Evolutionary conservation across 495 filamentous ascomycete genomes (phyloP).

Genomic region (Acidomyces sp.): DNA sequence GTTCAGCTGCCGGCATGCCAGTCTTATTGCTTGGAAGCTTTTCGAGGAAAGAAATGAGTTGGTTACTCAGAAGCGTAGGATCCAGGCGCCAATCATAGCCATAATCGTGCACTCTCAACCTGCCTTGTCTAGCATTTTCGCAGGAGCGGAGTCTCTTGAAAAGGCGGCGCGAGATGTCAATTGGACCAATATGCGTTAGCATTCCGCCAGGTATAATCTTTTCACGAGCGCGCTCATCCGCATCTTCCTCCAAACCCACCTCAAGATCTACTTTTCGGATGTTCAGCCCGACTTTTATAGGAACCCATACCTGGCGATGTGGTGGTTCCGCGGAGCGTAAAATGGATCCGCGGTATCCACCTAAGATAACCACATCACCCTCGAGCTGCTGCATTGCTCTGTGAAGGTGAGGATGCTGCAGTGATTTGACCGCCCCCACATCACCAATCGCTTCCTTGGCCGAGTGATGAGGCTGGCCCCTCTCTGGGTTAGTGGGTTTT

Average conservation of each 20-base stretch:
- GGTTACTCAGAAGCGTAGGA: slow-evolving; percentile 59
- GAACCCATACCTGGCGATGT: slow-evolving; percentile 78
- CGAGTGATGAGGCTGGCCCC: slow-evolving; percentile 8
- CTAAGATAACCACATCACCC: slow-evolving; percentile 79
- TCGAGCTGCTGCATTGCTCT: slow-evolving; percentile 55
- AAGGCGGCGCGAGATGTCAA: slow-evolving; percentile 74
- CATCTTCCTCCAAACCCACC: slow-evolving; percentile 68
- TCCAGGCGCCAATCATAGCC: slow-evolving; percentile 94
- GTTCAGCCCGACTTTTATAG: slow-evolving; percentile 86
- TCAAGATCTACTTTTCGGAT: slow-evolving; percentile 86
- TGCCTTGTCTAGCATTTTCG: slow-evolving; percentile 56
- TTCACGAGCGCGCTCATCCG: slow-evolving; percentile 75
- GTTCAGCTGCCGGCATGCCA: slow-evolving; percentile 32
- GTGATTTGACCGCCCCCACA: slow-evolving; percentile 21
- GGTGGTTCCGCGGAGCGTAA: slow-evolving; percentile 73
- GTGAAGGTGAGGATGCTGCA: slow-evolving; percentile 41
- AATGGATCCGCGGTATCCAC: slow-evolving; percentile 82
- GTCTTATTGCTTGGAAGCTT: slow-evolving; percentile 59
- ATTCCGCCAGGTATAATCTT: slow-evolving; percentile 72
- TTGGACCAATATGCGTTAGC: slow-evolving; percentile 77
- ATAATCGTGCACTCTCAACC: slow-evolving; percentile 72
- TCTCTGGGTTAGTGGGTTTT: slow-evolving; percentile 10
- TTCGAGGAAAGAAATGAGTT: slow-evolving; percentile 59
- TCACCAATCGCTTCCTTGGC: slow-evolving; percentile 11
- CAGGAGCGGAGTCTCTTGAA: slow-evolving; percentile 65